These are phyloP conservation scores for Termitomyces eurrhizus DNA, from an alignment of 768 basidiomycete genomes.

Conservation along the genomic window DNA sequence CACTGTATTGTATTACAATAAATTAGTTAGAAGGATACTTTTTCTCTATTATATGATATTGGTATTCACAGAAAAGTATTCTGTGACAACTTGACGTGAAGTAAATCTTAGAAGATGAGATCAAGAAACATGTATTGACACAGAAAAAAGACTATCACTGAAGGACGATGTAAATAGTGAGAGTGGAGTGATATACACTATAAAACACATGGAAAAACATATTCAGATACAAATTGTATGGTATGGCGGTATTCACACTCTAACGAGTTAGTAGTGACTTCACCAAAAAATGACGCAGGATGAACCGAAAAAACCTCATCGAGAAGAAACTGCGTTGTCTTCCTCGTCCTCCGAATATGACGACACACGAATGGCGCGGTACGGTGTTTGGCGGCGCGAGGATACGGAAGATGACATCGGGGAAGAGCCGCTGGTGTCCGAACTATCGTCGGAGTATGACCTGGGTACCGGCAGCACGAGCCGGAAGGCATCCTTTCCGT, in stretches of 20 bases:
- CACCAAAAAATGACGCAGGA: neutral
- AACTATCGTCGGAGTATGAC: conserved; percentile 30
- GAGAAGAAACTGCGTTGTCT: conserved; percentile 30
- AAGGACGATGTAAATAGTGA: neutral
- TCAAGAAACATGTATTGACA: neutral
- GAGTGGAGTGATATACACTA: neutral
- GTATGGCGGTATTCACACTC: neutral
- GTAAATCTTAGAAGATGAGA: neutral
- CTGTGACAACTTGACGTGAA: neutral
- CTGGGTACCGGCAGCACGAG: conserved; percentile 63
- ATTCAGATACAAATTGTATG: conserved; percentile 3
- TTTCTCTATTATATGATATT: neutral
- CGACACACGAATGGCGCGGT: conserved; percentile 42
- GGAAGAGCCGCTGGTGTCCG: conserved; percentile 26
- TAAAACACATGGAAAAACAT: neutral
- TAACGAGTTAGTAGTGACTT: neutral
- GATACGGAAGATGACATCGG: conserved; percentile 15
- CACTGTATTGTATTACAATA: conserved; percentile 16
- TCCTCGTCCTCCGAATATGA: conserved; percentile 45
- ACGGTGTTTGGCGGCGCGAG: conserved; percentile 22
- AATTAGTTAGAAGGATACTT: conserved; percentile 17
- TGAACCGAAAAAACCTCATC: conserved; percentile 20
- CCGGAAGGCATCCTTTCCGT: conserved; percentile 93
- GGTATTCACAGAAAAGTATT: neutral
- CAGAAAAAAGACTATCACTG: neutral